These are phyloP conservation scores for Panus rudis DNA, from an alignment of 768 basidiomycete genomes.

Conservation along the genomic window DNA sequence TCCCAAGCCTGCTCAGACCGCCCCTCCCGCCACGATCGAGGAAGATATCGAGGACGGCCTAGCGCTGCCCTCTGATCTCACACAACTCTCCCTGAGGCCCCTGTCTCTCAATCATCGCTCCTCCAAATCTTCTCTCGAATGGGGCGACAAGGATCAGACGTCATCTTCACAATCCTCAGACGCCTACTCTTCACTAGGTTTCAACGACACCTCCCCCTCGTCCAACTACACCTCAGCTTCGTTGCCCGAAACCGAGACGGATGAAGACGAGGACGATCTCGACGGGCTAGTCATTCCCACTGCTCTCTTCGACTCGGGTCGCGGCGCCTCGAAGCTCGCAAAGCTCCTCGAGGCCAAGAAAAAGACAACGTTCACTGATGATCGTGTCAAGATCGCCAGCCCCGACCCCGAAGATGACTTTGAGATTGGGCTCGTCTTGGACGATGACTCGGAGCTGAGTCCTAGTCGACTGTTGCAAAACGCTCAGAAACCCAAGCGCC, in stretches of 20 bases:
- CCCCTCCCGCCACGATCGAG: slow-evolving; percentile 41
- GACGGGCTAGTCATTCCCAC: slow-evolving; percentile 78
- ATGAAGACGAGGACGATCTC: slow-evolving; percentile 61
- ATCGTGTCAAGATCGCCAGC: slow-evolving; percentile 42
- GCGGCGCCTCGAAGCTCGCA: slow-evolving; percentile 43
- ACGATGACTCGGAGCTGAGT: slow-evolving; percentile 77
- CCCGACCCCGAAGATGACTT: slow-evolving; percentile 80
- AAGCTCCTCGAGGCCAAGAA: slow-evolving; percentile 50
- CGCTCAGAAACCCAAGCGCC: slow-evolving; percentile 31
- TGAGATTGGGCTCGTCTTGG: slow-evolving; percentile 77
- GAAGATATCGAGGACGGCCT: slow-evolving; percentile 85
- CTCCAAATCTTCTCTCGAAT: slow-evolving; percentile 80
- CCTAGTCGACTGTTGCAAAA: slow-evolving; percentile 63
- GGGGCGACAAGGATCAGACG: slow-evolving; percentile 80
- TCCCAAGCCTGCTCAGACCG: slow-evolving; percentile 17
- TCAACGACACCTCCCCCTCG: slow-evolving; percentile 40
- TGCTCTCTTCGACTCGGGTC: slow-evolving; percentile 66
- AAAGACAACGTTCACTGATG: slow-evolving; percentile 47
- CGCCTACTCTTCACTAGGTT: slow-evolving; percentile 73
- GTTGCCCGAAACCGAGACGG: slow-evolving; percentile 65
- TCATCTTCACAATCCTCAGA: slow-evolving; percentile 82
- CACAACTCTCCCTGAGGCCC: slow-evolving; percentile 75
- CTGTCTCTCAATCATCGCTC: slow-evolving; percentile 67
- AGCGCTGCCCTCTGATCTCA: slow-evolving; percentile 72
- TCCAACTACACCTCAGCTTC: slow-evolving; percentile 65